Conservation (phyloP, 768 basidiomycete species). For the Russula emetica region DNA sequence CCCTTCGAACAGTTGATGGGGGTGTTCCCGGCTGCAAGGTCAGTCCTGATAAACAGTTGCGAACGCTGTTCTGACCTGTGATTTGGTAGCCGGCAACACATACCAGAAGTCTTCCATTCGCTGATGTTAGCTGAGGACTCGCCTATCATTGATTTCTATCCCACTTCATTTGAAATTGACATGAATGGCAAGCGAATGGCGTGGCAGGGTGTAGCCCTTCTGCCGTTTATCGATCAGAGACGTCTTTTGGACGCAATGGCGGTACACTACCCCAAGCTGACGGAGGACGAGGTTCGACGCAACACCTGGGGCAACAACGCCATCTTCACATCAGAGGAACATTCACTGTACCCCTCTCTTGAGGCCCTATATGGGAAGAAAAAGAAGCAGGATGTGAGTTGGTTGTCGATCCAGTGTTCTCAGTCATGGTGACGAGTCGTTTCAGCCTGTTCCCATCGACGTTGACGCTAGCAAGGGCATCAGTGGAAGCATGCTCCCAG, state of each 20-base stretch:
- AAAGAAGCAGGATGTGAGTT: constrained; percentile 70
- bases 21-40: constrained; percentile 94
- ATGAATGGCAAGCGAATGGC: constrained; percentile 99
- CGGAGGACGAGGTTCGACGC: constrained; percentile 75
- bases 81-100: constrained; percentile 70
- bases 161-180: constrained; percentile 86
- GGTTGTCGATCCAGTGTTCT: neutral
- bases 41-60: constrained; percentile 25
- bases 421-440: constrained; percentile 16
- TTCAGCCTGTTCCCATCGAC: constrained; percentile 73
- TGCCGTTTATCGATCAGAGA: constrained; percentile 91
- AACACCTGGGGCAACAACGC: constrained; percentile 84
- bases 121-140: constrained; percentile 87
- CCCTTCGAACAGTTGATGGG: constrained; percentile 98
- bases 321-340: constrained; percentile 78
- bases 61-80: constrained; percentile 12
- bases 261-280: constrained; percentile 55
- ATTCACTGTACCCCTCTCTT: constrained; percentile 82
- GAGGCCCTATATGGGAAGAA: constrained; percentile 89
- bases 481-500: constrained; percentile 72
- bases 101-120: constrained; percentile 78
- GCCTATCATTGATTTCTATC: constrained; percentile 96
- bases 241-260: constrained; percentile 84
- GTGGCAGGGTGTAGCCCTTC: constrained; percentile 96
- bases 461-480: constrained; percentile 68